These are phyloP conservation scores for Aspergillus felis DNA, from an alignment of 2,329 filamentous ascomycete genomes.

Conservation along the genomic window DNA sequence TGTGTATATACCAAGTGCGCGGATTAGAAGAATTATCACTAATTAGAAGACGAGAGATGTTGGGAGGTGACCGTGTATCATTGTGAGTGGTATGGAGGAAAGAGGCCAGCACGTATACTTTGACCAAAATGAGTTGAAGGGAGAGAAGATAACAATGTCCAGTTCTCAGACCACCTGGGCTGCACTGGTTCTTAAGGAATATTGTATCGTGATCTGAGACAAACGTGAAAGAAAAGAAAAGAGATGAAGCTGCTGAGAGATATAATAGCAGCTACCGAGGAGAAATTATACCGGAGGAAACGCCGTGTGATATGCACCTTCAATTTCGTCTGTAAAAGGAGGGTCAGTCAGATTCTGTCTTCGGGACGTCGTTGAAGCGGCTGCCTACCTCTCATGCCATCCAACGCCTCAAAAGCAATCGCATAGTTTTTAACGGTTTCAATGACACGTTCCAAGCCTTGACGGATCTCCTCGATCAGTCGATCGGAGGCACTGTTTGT, in stretches of 20 bases:
- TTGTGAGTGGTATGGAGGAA: background rate
- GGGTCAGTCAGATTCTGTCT: constrained; percentile 4
- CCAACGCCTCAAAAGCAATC: constrained; percentile 40
- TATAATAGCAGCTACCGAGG: background rate
- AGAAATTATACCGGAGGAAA: constrained; percentile 28
- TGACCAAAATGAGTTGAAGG: background rate
- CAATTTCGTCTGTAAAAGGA: constrained; percentile 35
- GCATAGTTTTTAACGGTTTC: constrained; percentile 38
- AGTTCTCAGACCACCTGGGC: background rate
- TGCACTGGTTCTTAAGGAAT: background rate
- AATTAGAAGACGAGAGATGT: background rate
- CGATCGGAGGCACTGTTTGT: constrained; percentile 24
- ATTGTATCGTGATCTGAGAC: constrained; percentile 2
- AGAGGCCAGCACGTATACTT: background rate
- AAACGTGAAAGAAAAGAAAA: constrained; percentile 7
- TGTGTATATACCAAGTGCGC: background rate
- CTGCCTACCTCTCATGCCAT: constrained; percentile 41
- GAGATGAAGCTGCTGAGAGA: background rate
- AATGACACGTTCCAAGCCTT: constrained; percentile 38
- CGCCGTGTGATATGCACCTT: constrained; percentile 41
- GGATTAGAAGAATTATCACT: background rate
- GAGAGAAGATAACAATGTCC: background rate
- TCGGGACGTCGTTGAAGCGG: background rate
- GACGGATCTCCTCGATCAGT: constrained; percentile 33
- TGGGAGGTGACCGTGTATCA: background rate